These are phyloP conservation scores for Chlorella sp. DNA, from an alignment of 139 green algal species.

Conservation along the genomic window DNA sequence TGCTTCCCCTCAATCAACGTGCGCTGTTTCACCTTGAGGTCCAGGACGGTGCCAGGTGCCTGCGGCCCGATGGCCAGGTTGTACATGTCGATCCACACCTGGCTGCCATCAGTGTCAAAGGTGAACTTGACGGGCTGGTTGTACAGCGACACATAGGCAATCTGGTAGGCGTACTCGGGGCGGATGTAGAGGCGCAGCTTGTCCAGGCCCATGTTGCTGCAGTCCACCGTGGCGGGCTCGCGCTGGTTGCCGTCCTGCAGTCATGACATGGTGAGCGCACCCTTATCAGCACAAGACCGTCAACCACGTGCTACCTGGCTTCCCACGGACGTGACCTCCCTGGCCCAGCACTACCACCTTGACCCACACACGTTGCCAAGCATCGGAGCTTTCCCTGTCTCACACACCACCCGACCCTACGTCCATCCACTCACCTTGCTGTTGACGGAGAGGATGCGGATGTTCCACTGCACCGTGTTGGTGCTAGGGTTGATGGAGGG, in stretches of 20 bases:
- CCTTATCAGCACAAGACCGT: too few relatives aligned
- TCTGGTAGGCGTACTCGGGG: not conserved
- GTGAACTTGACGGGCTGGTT: not conserved
- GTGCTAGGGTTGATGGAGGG: not conserved
- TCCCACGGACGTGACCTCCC: too few relatives aligned
- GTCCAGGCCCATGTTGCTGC: constrained; percentile 1
- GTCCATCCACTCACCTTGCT: not conserved
- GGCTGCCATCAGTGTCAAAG: not conserved
- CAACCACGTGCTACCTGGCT: too few relatives aligned
- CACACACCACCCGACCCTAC: too few relatives aligned
- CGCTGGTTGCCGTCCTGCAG: not conserved
- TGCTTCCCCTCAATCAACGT: not conserved
- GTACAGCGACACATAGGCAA: not conserved
- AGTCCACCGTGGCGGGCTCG: not conserved
- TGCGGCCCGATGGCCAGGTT: not conserved
- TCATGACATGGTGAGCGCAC: too few relatives aligned
- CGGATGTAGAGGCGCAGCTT: constrained; percentile 26
- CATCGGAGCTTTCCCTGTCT: too few relatives aligned
- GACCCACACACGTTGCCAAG: too few relatives aligned
- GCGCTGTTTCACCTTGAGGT: not conserved
- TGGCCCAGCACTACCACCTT: too few relatives aligned
- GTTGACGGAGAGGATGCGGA: not conserved
- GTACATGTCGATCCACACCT: constrained; percentile 6
- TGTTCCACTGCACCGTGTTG: not conserved
- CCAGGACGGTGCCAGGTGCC: not conserved